Conservation (phyloP, 208 protist genomes). For the Leishmania mexicana region DNA sequence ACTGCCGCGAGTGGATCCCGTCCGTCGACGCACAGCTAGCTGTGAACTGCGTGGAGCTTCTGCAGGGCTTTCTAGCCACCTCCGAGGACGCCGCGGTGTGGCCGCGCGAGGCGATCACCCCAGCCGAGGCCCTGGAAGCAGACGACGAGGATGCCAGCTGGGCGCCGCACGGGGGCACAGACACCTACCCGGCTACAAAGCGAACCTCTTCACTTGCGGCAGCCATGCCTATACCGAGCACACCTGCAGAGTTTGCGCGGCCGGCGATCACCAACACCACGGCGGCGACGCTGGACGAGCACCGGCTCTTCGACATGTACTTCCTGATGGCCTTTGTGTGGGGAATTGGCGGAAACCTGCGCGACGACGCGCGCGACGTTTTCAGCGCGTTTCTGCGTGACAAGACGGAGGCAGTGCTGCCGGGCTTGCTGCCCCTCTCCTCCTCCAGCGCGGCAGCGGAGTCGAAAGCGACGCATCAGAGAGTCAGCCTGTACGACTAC, state of each 20-base stretch:
- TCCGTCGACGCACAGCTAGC: constrained; percentile 92
- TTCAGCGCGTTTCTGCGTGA: constrained; percentile 91
- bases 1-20: constrained; percentile 90
- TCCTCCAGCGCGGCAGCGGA: background rate
- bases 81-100: constrained; percentile 53
- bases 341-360: constrained; percentile 95
- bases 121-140: constrained; percentile 37
- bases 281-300: constrained; percentile 45
- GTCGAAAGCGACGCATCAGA: background rate
- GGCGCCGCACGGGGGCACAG: constrained; percentile 8
- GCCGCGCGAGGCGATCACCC: constrained; percentile 47
- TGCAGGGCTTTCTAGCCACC: constrained; percentile 77
- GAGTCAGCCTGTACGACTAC: constrained; percentile 92
- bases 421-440: constrained; percentile 38
- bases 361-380: constrained; percentile 75
- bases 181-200: constrained; percentile 3
- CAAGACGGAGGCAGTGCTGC: constrained; percentile 70
- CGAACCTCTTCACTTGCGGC: constrained; percentile 20
- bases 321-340: constrained; percentile 97
- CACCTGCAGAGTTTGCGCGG: constrained; percentile 72
- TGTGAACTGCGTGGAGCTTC: constrained; percentile 90
- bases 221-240: constrained; percentile 25
- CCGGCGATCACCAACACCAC: constrained; percentile 59
- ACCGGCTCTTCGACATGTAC: constrained; percentile 90
- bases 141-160: constrained; percentile 28